phyloP scores from a whole-genome alignment of 2,329 filamentous ascomycete species.

The Whalleya microplaca region DNA sequence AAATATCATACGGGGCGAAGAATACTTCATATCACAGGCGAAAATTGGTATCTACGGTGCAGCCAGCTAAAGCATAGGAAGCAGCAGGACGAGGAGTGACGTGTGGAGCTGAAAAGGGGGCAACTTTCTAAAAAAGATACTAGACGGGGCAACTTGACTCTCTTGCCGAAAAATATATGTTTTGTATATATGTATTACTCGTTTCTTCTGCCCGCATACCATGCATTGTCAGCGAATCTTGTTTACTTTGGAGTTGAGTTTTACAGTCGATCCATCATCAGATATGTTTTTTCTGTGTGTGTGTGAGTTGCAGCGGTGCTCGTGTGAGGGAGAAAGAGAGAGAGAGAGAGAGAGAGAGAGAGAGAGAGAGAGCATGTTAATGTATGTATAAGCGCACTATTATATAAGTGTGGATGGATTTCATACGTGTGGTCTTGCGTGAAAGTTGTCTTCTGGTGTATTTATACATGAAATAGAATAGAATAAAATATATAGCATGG shows the following conservation, averaged over 20 bases:
- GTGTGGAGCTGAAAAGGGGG: slow-evolving; percentile 1
- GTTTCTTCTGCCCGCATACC: slow-evolving; percentile 13
- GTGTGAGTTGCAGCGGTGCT: too few species aligned
- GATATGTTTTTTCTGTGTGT: background rate
- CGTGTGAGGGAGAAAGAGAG: too few species aligned
- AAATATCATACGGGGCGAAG: background rate
- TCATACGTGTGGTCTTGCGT: too few species aligned
- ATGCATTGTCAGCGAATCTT: slow-evolving; percentile 7
- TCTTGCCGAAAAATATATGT: slow-evolving; percentile 16
- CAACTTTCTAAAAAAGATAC: slow-evolving; percentile 14
- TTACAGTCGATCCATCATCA: background rate
- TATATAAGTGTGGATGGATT: too few species aligned
- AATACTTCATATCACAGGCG: background rate
- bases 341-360: too few species aligned
- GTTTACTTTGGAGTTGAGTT: slow-evolving; percentile 5
- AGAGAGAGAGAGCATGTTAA: too few species aligned
- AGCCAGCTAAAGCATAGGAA: slow-evolving; percentile 4
- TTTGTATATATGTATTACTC: slow-evolving; percentile 24
- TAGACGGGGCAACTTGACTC: slow-evolving; percentile 21
- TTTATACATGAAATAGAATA: too few species aligned
- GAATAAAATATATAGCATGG: too few species aligned
- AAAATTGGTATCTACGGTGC: slow-evolving; percentile 4
- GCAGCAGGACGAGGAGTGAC: slow-evolving; percentile 14
- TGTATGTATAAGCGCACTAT: too few species aligned
- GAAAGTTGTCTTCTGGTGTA: too few species aligned